Base-by-base conservation (phyloP, 805 yeast species). In the Barnettozyma sucrosica region DNA sequence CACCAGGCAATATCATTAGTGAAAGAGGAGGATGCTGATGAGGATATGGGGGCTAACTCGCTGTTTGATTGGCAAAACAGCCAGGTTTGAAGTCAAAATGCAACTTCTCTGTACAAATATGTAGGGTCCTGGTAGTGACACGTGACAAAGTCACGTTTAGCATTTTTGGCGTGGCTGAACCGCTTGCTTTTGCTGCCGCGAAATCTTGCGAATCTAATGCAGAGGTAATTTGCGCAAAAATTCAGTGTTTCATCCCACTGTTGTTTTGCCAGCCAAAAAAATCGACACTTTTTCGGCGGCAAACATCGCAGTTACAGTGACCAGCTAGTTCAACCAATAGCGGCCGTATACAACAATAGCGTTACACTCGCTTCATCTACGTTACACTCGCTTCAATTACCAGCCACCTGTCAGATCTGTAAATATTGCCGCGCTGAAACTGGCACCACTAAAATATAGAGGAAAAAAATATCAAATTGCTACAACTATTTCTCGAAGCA, bases 1-100 rank as follows among this genome's bases (percentile, higher is more conserved):
- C 13, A 21, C 21, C 19, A 30, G 14, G 6, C 36, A 30, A 21
- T 21, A 14, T 19, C 36, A 8, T 13, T 26, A 33, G 30, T 21
- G 24, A 24, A 26, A 25, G 13, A 8, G 7, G 40, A 23, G 24
- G 30, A 33, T 10, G 18, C 20, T 32, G 43, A 32, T 13, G 48
- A 44, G 25, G 36, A 36, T 5, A 41, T 19, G 26, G 41, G 25
- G 1, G 50, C 51, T 1, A 43, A 33, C 21, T 48, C 60, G 20
- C 41, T 58, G 18, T 58, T 57, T 40, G 61, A 55, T 20, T 58
- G 63, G 63, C 63, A 58, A 43, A 58, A 58, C 32, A 51, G 51
- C 33, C 18, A 34, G 19, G 25, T 19, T 14, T 41, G 28, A 41
- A n/a, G 18, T 23, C n/a, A 7, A 20, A 34, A 34, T 28, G 16